Evolutionary conservation across 2,329 filamentous ascomycete genomes (phyloP).

Genomic region (Fusarium redolens): DNA sequence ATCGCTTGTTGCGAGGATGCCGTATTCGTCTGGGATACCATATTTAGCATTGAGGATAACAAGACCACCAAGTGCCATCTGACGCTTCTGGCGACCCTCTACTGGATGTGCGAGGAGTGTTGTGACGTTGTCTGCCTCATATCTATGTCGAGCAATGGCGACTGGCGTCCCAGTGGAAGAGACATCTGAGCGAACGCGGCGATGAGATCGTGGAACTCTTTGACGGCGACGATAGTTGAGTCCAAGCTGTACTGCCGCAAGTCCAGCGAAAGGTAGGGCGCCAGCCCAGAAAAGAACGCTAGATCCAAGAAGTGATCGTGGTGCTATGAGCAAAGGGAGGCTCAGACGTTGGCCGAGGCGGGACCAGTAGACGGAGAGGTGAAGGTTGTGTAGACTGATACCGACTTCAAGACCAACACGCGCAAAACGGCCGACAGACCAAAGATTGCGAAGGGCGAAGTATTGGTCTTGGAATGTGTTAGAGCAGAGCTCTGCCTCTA

Average conservation of each 20-base stretch:
- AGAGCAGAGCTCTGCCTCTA: conserved; percentile 58
- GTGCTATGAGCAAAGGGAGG: conserved; percentile 56
- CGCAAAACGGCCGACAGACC: conserved; percentile 54
- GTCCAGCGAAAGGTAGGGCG: conserved; percentile 53
- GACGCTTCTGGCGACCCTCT: conserved; percentile 52
- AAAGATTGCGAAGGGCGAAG: conserved; percentile 58
- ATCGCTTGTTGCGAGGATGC: conserved; percentile 49
- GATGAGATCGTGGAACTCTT: conserved; percentile 9
- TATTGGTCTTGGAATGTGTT: conserved; percentile 51
- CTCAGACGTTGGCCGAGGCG: conserved; percentile 58
- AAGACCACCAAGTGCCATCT: conserved; percentile 53
- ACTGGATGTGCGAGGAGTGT: conserved; percentile 56
- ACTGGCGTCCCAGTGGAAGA: conserved; percentile 32
- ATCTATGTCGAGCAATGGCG: conserved; percentile 50
- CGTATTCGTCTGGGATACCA: conserved; percentile 51
- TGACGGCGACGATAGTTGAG: conserved; percentile 29
- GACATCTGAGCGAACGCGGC: conserved; percentile 9
- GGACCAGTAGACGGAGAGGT: conserved; percentile 61
- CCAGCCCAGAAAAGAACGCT: conserved; percentile 53
- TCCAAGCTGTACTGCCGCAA: conserved; percentile 53
- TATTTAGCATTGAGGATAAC: conserved; percentile 63
- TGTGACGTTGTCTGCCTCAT: conserved; percentile 59
- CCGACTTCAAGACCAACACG: conserved; percentile 59
- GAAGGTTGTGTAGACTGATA: conserved; percentile 54
- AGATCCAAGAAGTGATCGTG: conserved; percentile 42